Evolutionary conservation across 805 yeast genomes (phyloP), one percentile per base, ranked within the genome.

Genomic region (Candida boidinii): DNA sequence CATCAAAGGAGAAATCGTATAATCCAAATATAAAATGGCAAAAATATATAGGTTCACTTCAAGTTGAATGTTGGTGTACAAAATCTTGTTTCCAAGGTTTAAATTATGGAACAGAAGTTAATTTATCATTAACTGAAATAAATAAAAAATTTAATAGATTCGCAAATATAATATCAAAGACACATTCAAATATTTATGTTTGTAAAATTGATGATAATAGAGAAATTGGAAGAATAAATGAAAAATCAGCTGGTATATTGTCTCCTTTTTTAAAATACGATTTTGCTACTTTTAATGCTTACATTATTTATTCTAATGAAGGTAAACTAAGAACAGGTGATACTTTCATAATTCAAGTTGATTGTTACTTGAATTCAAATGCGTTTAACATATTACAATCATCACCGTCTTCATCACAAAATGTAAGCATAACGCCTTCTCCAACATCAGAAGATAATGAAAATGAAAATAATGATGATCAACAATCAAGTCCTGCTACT

Each of bases 221-320:
- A 38, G 95, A 84, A 49, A 62, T 88, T 20, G 96, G 92, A 0
- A 68, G 95, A 42, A 50, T 84, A 1, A 78, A 84, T 0, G 87
- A 79, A 41, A 81, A 74, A 31, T 61, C 74, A 20, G 86, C 94
- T 0, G 56, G 68, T 5, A 67, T 78, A 9, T 49, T 88, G 8
- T 69, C 78, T 4, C 86, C 94, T 0, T 60, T 87, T 21, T 35
- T 83, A 2, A 82, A 73, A 34, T 53, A 70, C 8, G 61, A 64
- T 7, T 62, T 75, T 3, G 70, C 81, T 25, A 48, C 50, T 2
- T 76, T 84, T 43, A 69, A 70, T 25, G 74, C 74, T 1, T 65
- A 73, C 0, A 64, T 83, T 23, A 64, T 81, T 7, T 73, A 67
- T 46, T 73, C 78, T 26, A 80, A 43, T 5, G 35, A 77, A 14